These are phyloP conservation scores for Gossypium turneri DNA, from an alignment of 345 rosid genomes.

Conservation along the genomic window DNA sequence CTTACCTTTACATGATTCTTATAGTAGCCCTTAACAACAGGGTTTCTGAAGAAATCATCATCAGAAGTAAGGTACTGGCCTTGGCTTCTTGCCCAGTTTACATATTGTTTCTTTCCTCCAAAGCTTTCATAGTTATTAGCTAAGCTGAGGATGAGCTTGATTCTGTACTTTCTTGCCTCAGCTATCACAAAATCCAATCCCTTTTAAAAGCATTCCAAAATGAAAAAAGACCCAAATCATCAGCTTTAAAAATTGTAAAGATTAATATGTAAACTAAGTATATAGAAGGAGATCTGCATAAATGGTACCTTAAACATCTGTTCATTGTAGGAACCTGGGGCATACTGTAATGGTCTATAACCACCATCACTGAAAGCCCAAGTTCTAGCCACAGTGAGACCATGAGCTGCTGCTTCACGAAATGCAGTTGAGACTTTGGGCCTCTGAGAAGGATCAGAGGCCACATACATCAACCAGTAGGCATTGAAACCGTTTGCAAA, in stretches of 20 bases:
- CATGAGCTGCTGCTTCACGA: constrained; percentile 59
- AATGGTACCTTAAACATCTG: constrained; percentile 10
- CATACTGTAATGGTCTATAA: constrained; percentile 33
- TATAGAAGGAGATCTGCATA: neutral
- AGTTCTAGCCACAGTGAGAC: constrained; percentile 74
- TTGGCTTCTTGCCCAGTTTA: constrained; percentile 26
- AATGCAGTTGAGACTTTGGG: constrained; percentile 55
- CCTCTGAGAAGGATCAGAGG: constrained; percentile 38
- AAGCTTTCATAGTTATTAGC: constrained; percentile 32
- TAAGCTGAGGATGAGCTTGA: constrained; percentile 11
- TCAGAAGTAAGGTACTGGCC: constrained; percentile 19
- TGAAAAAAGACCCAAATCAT: neutral
- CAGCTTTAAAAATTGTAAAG: neutral
- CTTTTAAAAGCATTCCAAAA: constrained; percentile 28
- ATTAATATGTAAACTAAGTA: neutral
- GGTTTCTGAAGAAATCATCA: constrained; percentile 78
- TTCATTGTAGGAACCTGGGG: constrained; percentile 9
- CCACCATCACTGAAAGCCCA: constrained; percentile 96
- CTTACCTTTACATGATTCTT: constrained; percentile 13
- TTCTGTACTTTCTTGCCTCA: constrained; percentile 9
- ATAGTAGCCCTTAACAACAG: constrained; percentile 9
- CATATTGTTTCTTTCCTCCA: constrained; percentile 90
- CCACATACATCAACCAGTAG: constrained; percentile 84
- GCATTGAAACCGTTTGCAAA: constrained; percentile 92
- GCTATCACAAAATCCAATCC: constrained; percentile 95